Evolutionary conservation across 441 rosid species (phyloP).

Genomic region (Arabidopsis hybrid): DNA sequence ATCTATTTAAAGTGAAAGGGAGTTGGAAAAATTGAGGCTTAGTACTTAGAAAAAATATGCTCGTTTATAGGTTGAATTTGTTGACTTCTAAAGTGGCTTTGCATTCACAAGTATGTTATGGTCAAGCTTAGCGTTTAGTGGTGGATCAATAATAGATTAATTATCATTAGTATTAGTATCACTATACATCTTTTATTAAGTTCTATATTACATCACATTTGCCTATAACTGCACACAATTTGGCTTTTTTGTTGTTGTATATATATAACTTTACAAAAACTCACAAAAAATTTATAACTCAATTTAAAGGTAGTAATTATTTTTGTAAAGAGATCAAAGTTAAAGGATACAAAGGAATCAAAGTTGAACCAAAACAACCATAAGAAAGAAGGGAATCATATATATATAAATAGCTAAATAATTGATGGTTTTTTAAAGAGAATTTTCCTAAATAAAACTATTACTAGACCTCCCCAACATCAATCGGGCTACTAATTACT

Average conservation of each 20-base stretch:
- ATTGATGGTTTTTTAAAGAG: too few species aligned
- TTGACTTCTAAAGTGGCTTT: slow-evolving; percentile 20
- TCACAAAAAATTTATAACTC: too few species aligned
- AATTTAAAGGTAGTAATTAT: too few species aligned
- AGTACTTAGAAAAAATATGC: slow-evolving; percentile 5
- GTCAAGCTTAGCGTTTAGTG: slow-evolving; percentile 8
- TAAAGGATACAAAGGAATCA: too few species aligned
- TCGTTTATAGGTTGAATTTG: slow-evolving; percentile 19
- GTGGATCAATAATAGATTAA: slow-evolving; percentile 1
- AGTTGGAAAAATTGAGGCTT: slow-evolving; percentile 19
- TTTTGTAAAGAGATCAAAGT: too few species aligned
- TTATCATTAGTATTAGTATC: neutral
- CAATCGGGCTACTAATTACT: too few species aligned
- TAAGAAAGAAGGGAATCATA: too few species aligned
- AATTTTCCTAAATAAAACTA: too few species aligned
- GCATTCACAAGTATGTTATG: slow-evolving; percentile 21
- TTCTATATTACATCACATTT: neutral
- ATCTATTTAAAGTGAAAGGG: slow-evolving; percentile 29
- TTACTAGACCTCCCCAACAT: too few species aligned
- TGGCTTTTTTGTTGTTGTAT: neutral
- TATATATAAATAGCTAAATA: too few species aligned
- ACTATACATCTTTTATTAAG: neutral
- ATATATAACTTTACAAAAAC: too few species aligned
- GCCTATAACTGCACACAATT: neutral
- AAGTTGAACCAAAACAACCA: too few species aligned